Evolutionary conservation across 179 eudicot species (phyloP), one percentile per base, ranked within the genome.

Genomic region (Heliamphora pulchella): DNA sequence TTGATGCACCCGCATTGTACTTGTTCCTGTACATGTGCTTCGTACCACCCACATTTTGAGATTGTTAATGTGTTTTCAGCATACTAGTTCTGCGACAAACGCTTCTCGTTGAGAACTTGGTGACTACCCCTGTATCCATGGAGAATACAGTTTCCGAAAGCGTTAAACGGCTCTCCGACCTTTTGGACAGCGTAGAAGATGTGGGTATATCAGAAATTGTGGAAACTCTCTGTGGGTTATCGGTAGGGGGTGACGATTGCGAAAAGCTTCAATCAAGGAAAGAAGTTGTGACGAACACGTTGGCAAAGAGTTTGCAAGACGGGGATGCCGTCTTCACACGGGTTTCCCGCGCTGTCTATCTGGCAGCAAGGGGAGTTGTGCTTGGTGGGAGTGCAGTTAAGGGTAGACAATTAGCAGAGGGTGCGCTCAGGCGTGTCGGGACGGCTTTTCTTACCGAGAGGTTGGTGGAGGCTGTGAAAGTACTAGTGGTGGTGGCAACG

Each of bases 1-100:
- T 31, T 31, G 31, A 31, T 31, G 31, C 31, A 31, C 31, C 31
- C 31, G 31, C 31, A 31, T 31, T 31, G 31, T 31, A 31, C 31
- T 31, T 31, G 31, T 31, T 0, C 31, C 31, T 31, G 31, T 31
- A 31, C 31, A 31, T 31, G 31, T 31, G 31, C 31, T 31, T 31
- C 31, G 7, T n/a, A n/a, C 31, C 0, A 31, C 31, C 31, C 31
- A 31, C 31, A 31, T 31, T 31, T 31, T 31, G 31, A 31, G 31
- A 31, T 31, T 31, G 31, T 31, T 31, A 31, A 31, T 31, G 31
- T 31, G 31, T 31, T 31, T 84, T 81, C 93, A 95, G 98, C 83
- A 86, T 93, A 76, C 82, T 95, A 77, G 90, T 95, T 79, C 87
- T 93, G 80, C 88, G 95, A 63, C 97, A 93, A 84, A 88, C 91